phyloP scores from a whole-genome alignment of 2,329 filamentous ascomycete species.

The Coniochaeta sp. region DNA sequence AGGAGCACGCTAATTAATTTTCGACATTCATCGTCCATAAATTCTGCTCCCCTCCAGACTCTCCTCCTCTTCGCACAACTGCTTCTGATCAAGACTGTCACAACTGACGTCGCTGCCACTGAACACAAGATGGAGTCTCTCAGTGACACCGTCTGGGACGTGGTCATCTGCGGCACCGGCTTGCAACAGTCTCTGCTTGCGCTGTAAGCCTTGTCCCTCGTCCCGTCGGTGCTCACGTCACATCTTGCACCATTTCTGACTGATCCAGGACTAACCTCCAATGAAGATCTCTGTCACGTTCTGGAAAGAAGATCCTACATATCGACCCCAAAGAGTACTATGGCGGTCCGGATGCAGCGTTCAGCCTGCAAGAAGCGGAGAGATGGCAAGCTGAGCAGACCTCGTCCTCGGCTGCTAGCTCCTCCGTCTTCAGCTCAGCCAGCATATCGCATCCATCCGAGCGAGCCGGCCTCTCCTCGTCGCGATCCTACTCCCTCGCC shows the following conservation, averaged over 20 bases:
- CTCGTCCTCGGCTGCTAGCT: slow-evolving; percentile 18
- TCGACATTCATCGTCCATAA: slow-evolving; percentile 1
- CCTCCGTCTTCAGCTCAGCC: slow-evolving; percentile 26
- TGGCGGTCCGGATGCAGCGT: slow-evolving; percentile 75
- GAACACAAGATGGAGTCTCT: slow-evolving; percentile 59
- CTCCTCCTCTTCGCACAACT: slow-evolving; percentile 1
- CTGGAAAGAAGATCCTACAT: slow-evolving; percentile 84
- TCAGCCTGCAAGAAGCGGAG: slow-evolving; percentile 76
- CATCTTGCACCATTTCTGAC: slow-evolving; percentile 48
- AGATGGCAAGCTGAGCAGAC: slow-evolving; percentile 53
- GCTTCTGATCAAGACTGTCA: slow-evolving; percentile 3
- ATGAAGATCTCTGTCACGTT: slow-evolving; percentile 82
- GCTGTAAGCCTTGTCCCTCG: slow-evolving; percentile 50
- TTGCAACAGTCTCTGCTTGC: slow-evolving; percentile 73
- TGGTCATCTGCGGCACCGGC: slow-evolving; percentile 71
- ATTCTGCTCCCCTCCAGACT: slow-evolving; percentile 1
- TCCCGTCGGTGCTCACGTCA: not conserved
- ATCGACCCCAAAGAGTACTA: slow-evolving; percentile 85
- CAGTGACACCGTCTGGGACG: slow-evolving; percentile 69
- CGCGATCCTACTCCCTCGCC: slow-evolving; percentile 74
- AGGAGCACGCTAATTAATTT: not conserved
- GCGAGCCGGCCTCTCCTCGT: slow-evolving; percentile 42
- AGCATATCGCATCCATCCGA: slow-evolving; percentile 27
- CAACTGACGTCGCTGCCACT: not conserved
- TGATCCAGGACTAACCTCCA: slow-evolving; percentile 50